A percentile compares a stretch with the other conserved stretches of the same genome.
These are phyloP conservation scores for Diospyros lotus DNA, from an alignment of 148 eudicot genomes.

Conservation along the genomic window DNA sequence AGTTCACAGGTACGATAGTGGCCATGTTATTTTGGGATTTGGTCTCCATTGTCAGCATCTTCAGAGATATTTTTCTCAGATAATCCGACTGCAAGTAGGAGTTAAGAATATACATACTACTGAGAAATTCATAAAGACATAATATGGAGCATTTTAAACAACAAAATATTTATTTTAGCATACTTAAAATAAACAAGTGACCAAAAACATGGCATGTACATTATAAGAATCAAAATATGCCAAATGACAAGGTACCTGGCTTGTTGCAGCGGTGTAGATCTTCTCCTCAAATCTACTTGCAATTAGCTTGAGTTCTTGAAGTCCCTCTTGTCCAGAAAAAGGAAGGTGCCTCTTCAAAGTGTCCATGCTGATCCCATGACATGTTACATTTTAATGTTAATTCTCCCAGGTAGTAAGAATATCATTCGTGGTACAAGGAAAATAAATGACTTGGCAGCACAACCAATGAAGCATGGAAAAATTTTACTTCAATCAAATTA, in stretches of 20 bases:
- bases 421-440: neutral
- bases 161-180: too few species aligned
- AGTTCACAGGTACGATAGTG: slow-evolving; percentile 45
- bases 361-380: slow-evolving; percentile 48
- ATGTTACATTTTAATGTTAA: neutral
- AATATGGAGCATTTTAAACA: too few species aligned
- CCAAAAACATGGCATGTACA: neutral
- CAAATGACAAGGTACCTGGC: slow-evolving; percentile 45
- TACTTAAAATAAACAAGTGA: neutral
- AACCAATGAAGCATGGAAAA: neutral
- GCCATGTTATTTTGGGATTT: slow-evolving; percentile 53
- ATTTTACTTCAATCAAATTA: neutral
- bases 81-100: slow-evolving; percentile 68
- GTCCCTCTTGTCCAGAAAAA: slow-evolving; percentile 68
- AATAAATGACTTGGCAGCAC: neutral
- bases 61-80: slow-evolving; percentile 75
- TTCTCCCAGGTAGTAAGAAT: neutral
- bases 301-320: slow-evolving; percentile 67
- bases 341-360: slow-evolving; percentile 82
- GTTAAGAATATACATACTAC: neutral
- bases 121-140: neutral
- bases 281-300: slow-evolving; percentile 86
- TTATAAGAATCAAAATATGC: neutral
- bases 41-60: slow-evolving; percentile 82
- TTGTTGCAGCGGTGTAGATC: slow-evolving; percentile 68